phyloP scores from a whole-genome alignment of 1,139 yeast species.

The Saccharomycopsis crataegensis region DNA sequence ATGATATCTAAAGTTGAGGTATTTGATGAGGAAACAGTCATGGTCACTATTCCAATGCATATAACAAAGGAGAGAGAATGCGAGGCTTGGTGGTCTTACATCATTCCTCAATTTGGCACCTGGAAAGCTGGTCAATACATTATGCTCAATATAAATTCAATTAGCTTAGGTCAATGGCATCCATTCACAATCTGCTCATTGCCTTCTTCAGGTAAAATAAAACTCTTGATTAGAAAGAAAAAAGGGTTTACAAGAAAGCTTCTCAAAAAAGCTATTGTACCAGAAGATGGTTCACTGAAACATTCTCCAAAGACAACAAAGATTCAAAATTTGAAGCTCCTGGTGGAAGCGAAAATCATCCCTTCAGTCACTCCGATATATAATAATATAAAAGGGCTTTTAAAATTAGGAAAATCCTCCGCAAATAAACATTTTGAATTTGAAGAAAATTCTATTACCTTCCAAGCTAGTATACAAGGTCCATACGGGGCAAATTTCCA shows the following conservation, averaged over 20 bases:
- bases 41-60: slow-evolving; percentile 32
- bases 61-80: slow-evolving; percentile 19
- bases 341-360: neutral
- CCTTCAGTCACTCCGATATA: neutral
- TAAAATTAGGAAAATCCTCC: too few species aligned
- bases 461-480: slow-evolving; percentile 36
- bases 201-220: slow-evolving; percentile 34
- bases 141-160: slow-evolving; percentile 34
- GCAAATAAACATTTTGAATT: neutral
- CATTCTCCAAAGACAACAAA: neutral
- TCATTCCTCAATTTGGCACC: slow-evolving; percentile 34
- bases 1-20: slow-evolving; percentile 35
- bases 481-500: slow-evolving; percentile 40
- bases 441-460: slow-evolving; percentile 19
- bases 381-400: too few species aligned
- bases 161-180: slow-evolving; percentile 36
- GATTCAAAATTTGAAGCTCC: neutral
- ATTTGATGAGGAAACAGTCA: slow-evolving; percentile 37
- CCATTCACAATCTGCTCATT: slow-evolving; percentile 42
- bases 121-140: slow-evolving; percentile 48
- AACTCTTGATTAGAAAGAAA: slow-evolving; percentile 34
- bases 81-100: slow-evolving; percentile 28
- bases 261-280: slow-evolving; percentile 26
- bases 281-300: neutral
- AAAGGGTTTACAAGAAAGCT: slow-evolving; percentile 40